Evolutionary conservation across 257 asterid species (phyloP).

Genomic region (Avicennia marina): DNA sequence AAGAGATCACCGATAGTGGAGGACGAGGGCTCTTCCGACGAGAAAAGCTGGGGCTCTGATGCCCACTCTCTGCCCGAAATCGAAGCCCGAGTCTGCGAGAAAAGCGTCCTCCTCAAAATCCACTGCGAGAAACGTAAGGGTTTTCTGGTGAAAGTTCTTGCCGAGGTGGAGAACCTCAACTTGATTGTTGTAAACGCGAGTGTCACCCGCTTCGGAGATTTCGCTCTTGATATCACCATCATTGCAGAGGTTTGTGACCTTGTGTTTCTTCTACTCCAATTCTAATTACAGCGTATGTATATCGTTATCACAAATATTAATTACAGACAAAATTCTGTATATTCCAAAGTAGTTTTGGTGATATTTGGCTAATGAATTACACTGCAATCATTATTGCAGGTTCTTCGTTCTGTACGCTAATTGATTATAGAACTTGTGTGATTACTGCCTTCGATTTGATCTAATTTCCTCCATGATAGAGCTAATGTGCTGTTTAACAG

Average conservation of each 20-base stretch:
- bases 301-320: no score
- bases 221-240: conserved; percentile 34
- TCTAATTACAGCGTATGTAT: no score
- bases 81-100: conserved; percentile 32
- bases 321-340: no score
- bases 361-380: no score
- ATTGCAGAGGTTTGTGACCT: conserved; percentile 30
- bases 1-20: conserved; percentile 28
- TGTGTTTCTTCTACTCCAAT: no score
- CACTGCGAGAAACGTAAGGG: conserved; percentile 35
- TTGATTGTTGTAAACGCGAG: conserved; percentile 27
- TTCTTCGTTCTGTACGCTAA: no score
- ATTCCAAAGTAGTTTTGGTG: no score
- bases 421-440: no score
- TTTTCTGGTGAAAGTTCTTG: conserved; percentile 22
- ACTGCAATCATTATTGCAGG: no score
- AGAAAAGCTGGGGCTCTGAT: neutral
- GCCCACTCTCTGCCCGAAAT: conserved; percentile 24
- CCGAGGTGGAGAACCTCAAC: conserved; percentile 39
- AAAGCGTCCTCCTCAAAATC: conserved; percentile 32
- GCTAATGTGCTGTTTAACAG: no score
- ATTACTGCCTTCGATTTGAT: no score
- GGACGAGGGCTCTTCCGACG: conserved; percentile 28
- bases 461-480: no score
- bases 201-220: conserved; percentile 29